These are phyloP conservation scores for Alternaria angustiovoidea DNA, from an alignment of 2,329 filamentous ascomycete genomes.

Conservation along the genomic window DNA sequence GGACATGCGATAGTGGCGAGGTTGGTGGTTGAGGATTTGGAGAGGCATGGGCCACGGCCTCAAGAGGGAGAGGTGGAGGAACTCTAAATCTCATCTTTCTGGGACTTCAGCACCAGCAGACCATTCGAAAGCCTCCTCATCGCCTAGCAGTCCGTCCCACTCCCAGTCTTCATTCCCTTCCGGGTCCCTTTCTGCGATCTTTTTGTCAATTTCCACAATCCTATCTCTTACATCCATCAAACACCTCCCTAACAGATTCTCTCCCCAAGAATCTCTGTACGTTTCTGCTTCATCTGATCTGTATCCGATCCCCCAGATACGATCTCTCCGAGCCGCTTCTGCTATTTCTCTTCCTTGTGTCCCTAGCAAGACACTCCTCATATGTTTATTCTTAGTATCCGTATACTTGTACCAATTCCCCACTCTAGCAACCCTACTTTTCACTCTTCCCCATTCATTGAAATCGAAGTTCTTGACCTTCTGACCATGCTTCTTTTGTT, in stretches of 20 bases:
- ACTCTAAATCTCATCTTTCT: background rate
- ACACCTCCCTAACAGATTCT: constrained; percentile 69
- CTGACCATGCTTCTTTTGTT: background rate
- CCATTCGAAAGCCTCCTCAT: background rate
- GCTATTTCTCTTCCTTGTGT: constrained; percentile 57
- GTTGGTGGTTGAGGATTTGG: background rate
- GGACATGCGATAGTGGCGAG: constrained; percentile 36
- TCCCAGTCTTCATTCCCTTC: background rate
- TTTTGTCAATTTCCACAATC: constrained; percentile 46
- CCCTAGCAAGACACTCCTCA: constrained; percentile 45
- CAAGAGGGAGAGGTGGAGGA: background rate
- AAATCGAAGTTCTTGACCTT: background rate
- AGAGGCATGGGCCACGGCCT: background rate
- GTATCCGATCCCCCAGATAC: constrained; percentile 26
- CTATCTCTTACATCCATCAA: constrained; percentile 65
- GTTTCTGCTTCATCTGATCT: constrained; percentile 25
- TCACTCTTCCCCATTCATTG: background rate
- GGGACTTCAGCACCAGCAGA: background rate
- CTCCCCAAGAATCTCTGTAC: constrained; percentile 63
- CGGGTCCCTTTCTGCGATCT: background rate
- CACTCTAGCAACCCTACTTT: background rate
- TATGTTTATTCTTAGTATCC: background rate
- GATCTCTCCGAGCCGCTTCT: constrained; percentile 12
- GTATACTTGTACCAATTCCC: background rate
- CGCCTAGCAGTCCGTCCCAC: background rate